Evolutionary conservation across 2,329 filamentous ascomycete species (phyloP), one percentile per base, ranked within the genome.

Genomic region (Parasarocladium wereldwijsianum): DNA sequence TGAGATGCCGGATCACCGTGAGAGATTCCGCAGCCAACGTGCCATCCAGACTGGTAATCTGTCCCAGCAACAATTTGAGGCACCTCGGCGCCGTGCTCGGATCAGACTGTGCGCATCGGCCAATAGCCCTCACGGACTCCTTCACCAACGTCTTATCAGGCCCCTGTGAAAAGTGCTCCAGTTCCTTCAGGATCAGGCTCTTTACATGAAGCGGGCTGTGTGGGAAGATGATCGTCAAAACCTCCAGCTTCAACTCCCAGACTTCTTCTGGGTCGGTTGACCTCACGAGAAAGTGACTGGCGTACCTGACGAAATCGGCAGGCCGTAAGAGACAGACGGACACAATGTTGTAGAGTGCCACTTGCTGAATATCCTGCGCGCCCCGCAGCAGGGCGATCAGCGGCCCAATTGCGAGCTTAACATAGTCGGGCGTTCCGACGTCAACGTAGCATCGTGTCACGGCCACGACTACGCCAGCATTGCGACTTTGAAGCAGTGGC

Each of bases 1-100:
- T 96, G 29, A 98, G 64, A 51, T 96, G 87, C 3, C 90, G 75
- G 36, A 98, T 90, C 3, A 96, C 90, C 4, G 92, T 94, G 34
- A 98, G 60, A 2, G 85, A 87, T 49, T 96, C 90, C 1, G 86
- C 87, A 0, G 92, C 87, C 14, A 96, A 62, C 15, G 76, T 84
- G 3, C 85, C 79, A 44, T 96, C 86, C 8, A 86, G 62, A 44
- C 82, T 90, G 9, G 83, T 83, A 29, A 96, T 85, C 45, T 96
- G 87, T 26, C 77, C 71, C 10, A 98, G 62, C 1, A 98, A 64
- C 6, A 98, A 64, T 16, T 74, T 73, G 37, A 98, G 61, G 50
- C 90, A 98, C 34, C 86, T 67, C 1, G 75, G 66, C 1, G 84
- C 78, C 8, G 81, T 82, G 11, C 60, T 57, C 0, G 65, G 55